Base-by-base conservation (phyloP, 371 early-diverging fungal species). In the Blakeslea trispora region DNA sequence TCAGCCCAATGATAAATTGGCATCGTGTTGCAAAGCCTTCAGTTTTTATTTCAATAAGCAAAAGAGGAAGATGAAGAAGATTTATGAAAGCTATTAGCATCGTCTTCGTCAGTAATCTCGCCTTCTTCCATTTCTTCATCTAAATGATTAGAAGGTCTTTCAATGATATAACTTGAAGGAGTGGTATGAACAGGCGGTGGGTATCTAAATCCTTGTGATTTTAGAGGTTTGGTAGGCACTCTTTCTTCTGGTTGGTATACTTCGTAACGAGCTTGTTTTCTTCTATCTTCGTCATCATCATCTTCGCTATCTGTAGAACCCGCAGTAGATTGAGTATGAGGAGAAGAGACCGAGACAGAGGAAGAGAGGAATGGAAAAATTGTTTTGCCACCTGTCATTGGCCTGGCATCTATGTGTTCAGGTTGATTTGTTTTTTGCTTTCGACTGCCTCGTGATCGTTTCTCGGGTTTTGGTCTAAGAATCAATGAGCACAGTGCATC, bases 401-500 rank as follows among this genome's bases (percentile, higher is more conserved):
- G 28, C 7, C 18, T 45, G 4, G 21, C 21, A 21, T 15, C 18
- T 9, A 54, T 17, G 2, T 56, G 31, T 18, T 64, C 59, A 19
- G 48, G 55, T 19, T 55, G 28, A 7, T 45, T 37, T 37, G 37
- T 4, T 10, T 37, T n/a, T 45, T 40, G 37, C 28, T 62, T 62
- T 19, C 57, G 52, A 31, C 40, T 56, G 18, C 57, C 57, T 28
- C 59, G 43, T 51, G 55, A 55, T 31, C 41, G 31, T 10, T 67
- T 66, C 15, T 67, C 59, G 1, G 72, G 71, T 52, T 78, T 81
- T 9, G 81, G 81, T 45, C 74, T 58, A 28, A 74, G 58, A 34
- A 83, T 81, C 39, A 83, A 68, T 51, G 77, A 75, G 46, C 78
- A 79, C 47, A 83, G 55, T 37, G 75, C 65, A 23, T 83, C 81